Evolutionary conservation across 2,329 filamentous ascomycete species (phyloP).

Genomic region (Phialophora expanda): DNA sequence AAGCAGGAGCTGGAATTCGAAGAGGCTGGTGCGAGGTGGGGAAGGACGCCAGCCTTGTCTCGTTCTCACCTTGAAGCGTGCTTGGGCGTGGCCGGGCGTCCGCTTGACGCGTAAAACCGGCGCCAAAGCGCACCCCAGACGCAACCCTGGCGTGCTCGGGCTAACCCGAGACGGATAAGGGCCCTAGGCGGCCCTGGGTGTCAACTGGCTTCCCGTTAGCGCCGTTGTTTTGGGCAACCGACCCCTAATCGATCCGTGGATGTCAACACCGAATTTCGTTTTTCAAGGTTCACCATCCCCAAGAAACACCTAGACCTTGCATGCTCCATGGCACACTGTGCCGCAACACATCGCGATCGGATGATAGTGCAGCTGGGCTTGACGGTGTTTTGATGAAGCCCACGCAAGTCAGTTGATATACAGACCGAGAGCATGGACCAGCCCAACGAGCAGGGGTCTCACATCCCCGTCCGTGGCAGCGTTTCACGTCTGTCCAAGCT

Average conservation of each 20-base stretch:
- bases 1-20: conserved; percentile 6
- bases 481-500: conserved; percentile 38
- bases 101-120: conserved; percentile 16
- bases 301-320: neutral
- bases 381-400: neutral
- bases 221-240: conserved; percentile 20
- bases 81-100: neutral
- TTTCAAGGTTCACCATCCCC: conserved; percentile 9
- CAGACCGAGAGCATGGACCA: conserved; percentile 34
- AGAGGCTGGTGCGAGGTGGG: conserved; percentile 10
- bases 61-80: neutral
- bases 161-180: neutral
- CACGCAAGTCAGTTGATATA: neutral
- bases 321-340: neutral
- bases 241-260: conserved; percentile 5
- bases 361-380: neutral
- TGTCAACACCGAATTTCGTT: conserved; percentile 19
- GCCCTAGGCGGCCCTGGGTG: neutral
- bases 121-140: conserved; percentile 3
- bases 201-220: conserved; percentile 9
- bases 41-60: neutral
- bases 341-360: conserved; percentile 18
- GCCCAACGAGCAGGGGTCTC: conserved; percentile 24
- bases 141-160: neutral
- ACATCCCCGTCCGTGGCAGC: conserved; percentile 27